Conservation (phyloP, 208 protist genomes). For the Blastocrithidia nonstop region DNA sequence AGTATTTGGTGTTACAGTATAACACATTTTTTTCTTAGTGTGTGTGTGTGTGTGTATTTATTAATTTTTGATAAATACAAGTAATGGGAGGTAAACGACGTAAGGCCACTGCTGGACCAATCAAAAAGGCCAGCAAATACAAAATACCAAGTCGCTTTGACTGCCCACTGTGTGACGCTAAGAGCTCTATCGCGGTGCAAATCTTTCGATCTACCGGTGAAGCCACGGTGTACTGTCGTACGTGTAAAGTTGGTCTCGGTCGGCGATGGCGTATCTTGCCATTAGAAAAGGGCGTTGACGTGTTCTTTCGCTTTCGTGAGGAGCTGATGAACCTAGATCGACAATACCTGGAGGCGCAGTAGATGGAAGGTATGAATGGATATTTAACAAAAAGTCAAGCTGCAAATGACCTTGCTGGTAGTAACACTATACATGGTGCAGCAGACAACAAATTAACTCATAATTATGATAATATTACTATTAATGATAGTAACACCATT, state of each 20-base stretch:
- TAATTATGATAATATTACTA: too few species aligned
- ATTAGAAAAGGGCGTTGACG: constrained; percentile 69
- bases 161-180: constrained; percentile 79
- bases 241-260: constrained; percentile 31
- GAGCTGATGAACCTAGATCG: constrained; percentile 52
- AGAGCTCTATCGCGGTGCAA: constrained; percentile 56
- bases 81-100: constrained; percentile 74
- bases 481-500: too few species aligned
- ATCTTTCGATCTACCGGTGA: constrained; percentile 26
- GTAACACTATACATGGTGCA: too few species aligned
- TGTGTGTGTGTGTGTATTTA: too few species aligned
- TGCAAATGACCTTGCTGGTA: neutral
- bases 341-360: constrained; percentile 18
- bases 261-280: constrained; percentile 33
- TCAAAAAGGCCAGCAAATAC: constrained; percentile 88
- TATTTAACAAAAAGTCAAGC: neutral
- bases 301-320: constrained; percentile 82
- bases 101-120: constrained; percentile 45
- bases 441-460: too few species aligned
- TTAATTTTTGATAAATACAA: too few species aligned
- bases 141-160: constrained; percentile 81
- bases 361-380: constrained; percentile 12
- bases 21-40: too few species aligned
- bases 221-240: constrained; percentile 53
- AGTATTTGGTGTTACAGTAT: too few species aligned